Percentiles rank a stretch among this genome's conserved stretches.
Conservation (phyloP, 2,329 filamentous ascomycete genomes). For the Colletotrichum liaoningense region DNA sequence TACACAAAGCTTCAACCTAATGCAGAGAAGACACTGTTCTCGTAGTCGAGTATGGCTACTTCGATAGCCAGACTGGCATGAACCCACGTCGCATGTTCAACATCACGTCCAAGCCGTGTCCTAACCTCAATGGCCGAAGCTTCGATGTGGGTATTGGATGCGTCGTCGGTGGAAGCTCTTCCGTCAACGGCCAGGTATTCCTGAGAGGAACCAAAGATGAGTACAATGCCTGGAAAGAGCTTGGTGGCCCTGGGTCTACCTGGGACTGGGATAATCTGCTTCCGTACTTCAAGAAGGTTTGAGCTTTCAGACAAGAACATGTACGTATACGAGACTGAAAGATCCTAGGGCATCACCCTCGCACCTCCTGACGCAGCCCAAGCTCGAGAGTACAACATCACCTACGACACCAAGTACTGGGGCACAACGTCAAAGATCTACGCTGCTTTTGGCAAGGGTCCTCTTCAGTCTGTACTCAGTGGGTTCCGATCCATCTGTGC, state of each 20-base stretch:
- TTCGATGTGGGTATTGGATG: conserved; percentile 44
- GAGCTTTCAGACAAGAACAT: neutral
- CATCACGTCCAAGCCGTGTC: conserved; percentile 44
- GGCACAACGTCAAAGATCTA: conserved; percentile 36
- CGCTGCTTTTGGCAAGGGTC: conserved; percentile 33
- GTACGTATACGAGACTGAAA: neutral
- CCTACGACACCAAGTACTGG: conserved; percentile 38
- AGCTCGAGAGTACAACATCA: conserved; percentile 37
- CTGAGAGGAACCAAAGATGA: conserved; percentile 49
- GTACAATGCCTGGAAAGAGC: conserved; percentile 55
- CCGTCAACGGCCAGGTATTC: conserved; percentile 53
- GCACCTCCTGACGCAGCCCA: conserved; percentile 34
- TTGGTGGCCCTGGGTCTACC: conserved; percentile 58
- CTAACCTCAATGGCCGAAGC: conserved; percentile 40
- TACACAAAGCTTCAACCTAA: conserved; percentile 40
- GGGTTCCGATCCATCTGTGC: neutral
- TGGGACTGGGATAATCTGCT: conserved; percentile 52
- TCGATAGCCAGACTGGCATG: conserved; percentile 38
- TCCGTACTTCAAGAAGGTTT: conserved; percentile 57
- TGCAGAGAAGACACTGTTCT: conserved; percentile 35
- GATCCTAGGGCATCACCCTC: conserved; percentile 35
- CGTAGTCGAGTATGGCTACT: conserved; percentile 35
- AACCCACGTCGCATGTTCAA: conserved; percentile 42
- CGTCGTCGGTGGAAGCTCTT: conserved; percentile 52
- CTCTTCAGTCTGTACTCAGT: conserved; percentile 35